These are phyloP conservation scores for Saccharomycopsis olivae DNA, from an alignment of 805 yeast species.

Conservation along the genomic window DNA sequence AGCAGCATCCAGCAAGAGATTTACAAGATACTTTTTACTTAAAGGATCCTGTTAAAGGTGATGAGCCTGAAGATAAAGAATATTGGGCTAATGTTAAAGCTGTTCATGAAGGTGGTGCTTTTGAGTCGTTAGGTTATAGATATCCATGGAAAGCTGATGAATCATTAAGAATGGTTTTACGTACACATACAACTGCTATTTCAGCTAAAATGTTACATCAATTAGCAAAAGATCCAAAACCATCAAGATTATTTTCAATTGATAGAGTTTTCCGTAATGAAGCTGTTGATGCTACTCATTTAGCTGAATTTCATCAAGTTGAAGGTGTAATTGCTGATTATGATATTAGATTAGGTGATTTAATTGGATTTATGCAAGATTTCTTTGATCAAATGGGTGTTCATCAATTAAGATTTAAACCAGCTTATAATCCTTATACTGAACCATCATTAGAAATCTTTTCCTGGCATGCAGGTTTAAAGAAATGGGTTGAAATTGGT, in stretches of 20 bases:
- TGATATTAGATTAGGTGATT: conserved; percentile 86
- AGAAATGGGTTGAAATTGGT: conserved; percentile 98
- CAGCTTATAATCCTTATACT: conserved; percentile 98
- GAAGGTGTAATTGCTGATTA: conserved; percentile 99
- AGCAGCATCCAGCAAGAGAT: conserved; percentile 99
- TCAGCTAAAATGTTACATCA: conserved; percentile 81
- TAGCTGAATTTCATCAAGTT: conserved; percentile 98
- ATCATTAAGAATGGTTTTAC: conserved; percentile 79
- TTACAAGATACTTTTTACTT: conserved; percentile 96
- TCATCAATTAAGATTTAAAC: conserved; percentile 87
- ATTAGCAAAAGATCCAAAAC: conserved; percentile 80
- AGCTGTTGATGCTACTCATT: conserved; percentile 98
- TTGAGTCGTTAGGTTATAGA: conserved; percentile 94
- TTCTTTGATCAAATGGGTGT: conserved; percentile 98
- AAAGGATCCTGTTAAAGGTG: conserved; percentile 81
- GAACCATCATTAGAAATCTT: conserved; percentile 97
- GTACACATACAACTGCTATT: conserved; percentile 97
- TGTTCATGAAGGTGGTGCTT: conserved; percentile 85
- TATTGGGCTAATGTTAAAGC: conserved; percentile 70
- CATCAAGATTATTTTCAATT: conserved; percentile 85
- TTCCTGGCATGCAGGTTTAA: conserved; percentile 90
- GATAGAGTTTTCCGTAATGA: conserved; percentile 99
- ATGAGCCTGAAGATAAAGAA: conserved; percentile 68
- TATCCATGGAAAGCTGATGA: conserved; percentile 95
- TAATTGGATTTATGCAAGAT: conserved; percentile 96